These are phyloP conservation scores for Rhodotorula graminis DNA, from an alignment of 768 basidiomycete genomes.

Conservation along the genomic window DNA sequence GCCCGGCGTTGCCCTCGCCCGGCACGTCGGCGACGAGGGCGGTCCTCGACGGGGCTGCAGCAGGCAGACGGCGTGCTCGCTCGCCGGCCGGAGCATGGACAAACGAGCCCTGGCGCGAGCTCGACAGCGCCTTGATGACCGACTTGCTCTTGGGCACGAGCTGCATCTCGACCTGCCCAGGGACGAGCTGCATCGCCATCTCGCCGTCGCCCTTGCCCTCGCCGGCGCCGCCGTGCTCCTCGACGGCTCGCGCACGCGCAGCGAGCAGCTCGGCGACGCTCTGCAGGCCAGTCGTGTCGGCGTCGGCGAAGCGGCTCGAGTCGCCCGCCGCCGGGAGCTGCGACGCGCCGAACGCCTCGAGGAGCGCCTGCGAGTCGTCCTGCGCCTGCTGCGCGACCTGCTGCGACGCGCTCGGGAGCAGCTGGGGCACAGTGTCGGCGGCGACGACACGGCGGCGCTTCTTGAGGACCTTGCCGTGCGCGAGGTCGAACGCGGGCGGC, in stretches of 20 bases:
- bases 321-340: not conserved
- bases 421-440: not conserved
- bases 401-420: not conserved
- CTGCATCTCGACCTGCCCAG: slow-evolving; percentile 13
- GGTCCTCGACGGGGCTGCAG: not conserved
- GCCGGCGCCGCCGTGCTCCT: not conserved
- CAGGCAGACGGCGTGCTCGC: not conserved
- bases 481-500: not conserved
- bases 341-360: not conserved
- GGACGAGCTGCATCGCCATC: slow-evolving; percentile 20
- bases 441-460: slow-evolving; percentile 5
- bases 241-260: not conserved
- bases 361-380: not conserved
- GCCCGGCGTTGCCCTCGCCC: not conserved
- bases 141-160: slow-evolving; percentile 26
- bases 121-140: slow-evolving; percentile 26
- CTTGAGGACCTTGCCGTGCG: slow-evolving; percentile 27
- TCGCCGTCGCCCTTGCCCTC: not conserved
- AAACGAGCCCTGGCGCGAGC: not conserved
- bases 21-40: not conserved
- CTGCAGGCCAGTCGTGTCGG: not conserved
- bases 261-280: not conserved
- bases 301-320: slow-evolving; percentile 6
- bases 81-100: not conserved
- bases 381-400: not conserved